Base-by-base conservation (phyloP, 495 filamentous ascomycete species). In the Lasiosphaeriaceae sp. region DNA sequence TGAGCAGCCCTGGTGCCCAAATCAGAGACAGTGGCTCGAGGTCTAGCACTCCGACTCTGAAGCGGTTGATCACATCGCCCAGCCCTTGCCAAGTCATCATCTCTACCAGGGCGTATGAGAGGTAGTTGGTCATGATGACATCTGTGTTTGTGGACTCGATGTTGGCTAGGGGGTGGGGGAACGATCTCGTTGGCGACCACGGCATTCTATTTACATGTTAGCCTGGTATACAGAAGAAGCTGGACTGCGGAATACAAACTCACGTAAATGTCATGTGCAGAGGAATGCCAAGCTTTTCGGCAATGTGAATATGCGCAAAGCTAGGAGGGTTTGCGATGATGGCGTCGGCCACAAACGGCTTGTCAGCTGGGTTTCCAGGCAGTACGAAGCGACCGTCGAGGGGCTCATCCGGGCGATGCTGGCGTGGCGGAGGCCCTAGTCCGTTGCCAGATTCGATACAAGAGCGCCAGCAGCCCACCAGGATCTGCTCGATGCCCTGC, bases 151-250 rank as follows among this genome's bases (percentile, higher is more conserved):
- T 76, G 14, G 74, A 76, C 55, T 83, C 78, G 50, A 89, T 82
- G 59, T 83, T 88, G 14, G 86, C 86, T 22, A 90, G 66, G 0
- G 87, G 86, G 61, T 90, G 87, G 2, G 87, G 83, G 64, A 90
- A 89, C 5, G 82, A 76, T 44, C 77, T 73, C 0, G 86, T 90
- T 0, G 84, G 81, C 5, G 80, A 83, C 66, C 84, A 87, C 0
- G 84, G 84, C 63, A 87, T 74, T 5, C 39, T 43, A 7, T 1
- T 4, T 16, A 11, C 39, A 17, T 2, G 19, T 17, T 17, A n/a
- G 39, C 46, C 29, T 22, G 14, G 7, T 0, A 6, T 4, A 19
- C 8, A 46, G 45, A 5, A n/a, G 5, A 31, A 6, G 55, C 60
- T 52, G 39, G 14, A 12, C 5, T 46, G 59, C 12, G 39, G n/a